Evolutionary conservation across 176 grass and related monocot species (phyloP).

Genomic region (Oryza officinalis): DNA sequence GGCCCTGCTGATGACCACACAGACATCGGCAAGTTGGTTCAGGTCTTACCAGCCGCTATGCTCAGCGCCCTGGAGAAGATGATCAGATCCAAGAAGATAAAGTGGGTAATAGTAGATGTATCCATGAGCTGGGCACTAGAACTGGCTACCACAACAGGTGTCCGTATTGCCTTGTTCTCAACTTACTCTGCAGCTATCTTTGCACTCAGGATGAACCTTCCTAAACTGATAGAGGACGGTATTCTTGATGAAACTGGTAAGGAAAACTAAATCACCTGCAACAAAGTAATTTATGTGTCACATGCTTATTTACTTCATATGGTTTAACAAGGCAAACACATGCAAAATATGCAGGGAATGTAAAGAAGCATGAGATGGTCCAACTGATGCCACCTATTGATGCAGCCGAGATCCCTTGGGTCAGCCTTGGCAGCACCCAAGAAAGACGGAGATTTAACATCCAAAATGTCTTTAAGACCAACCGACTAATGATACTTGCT

Average conservation of each 20-base stretch:
- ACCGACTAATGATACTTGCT: conserved; percentile 31
- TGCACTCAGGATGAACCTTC: conserved; percentile 39
- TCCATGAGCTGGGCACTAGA: conserved; percentile 47
- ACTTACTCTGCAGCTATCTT: conserved; percentile 49
- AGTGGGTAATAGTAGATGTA: conserved; percentile 52
- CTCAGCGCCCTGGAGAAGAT: conserved; percentile 40
- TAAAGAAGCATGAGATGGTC: conserved; percentile 47
- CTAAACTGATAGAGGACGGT: conserved; percentile 45
- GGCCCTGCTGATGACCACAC: conserved; percentile 58
- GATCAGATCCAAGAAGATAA: conserved; percentile 45
- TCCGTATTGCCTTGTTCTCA: conserved; percentile 42
- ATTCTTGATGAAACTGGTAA: conserved; percentile 57
- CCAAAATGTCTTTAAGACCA: conserved; percentile 41
- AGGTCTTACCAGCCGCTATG: conserved; percentile 45
- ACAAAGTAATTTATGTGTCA: neutral
- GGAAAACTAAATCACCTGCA: neutral
- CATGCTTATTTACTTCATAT: neutral
- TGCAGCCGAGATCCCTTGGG: conserved; percentile 48
- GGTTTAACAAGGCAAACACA: neutral
- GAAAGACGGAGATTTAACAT: conserved; percentile 51
- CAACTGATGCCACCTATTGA: conserved; percentile 49
- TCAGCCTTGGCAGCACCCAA: conserved; percentile 28
- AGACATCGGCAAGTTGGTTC: conserved; percentile 26
- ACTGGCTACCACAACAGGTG: conserved; percentile 35
- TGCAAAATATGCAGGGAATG: conserved; percentile 37